phyloP scores from a whole-genome alignment of 257 asterid species.

The Fraxinus pennsylvanica region DNA sequence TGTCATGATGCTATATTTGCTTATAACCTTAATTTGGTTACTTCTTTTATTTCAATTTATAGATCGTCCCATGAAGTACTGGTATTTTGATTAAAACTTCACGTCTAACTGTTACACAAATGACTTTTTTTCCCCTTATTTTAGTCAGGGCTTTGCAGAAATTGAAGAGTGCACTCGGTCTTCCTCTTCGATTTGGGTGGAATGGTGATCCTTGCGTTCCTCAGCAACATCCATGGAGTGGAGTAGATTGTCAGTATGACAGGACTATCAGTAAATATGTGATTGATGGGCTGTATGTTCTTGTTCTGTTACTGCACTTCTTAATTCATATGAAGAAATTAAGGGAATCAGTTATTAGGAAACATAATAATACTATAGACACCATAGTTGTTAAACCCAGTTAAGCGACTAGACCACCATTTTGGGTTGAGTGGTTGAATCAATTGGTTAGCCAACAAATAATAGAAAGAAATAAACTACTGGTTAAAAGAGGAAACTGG shows the following conservation, averaged over 20 bases:
- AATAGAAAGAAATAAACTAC: constrained; percentile 14
- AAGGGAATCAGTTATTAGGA: not conserved
- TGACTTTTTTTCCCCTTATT: constrained; percentile 13
- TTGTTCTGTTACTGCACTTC: constrained; percentile 27
- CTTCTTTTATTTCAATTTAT: constrained; percentile 8
- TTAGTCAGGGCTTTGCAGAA: constrained; percentile 77
- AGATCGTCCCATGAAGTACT: not conserved
- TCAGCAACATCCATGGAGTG: constrained; percentile 97
- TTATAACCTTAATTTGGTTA: constrained; percentile 8
- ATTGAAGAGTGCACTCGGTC: constrained; percentile 77
- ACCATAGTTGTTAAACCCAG: not conserved
- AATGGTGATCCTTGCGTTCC: constrained; percentile 99
- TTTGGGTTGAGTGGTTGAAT: constrained; percentile 1
- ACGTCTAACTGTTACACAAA: not conserved
- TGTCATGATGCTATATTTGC: constrained; percentile 3
- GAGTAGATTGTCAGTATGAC: constrained; percentile 85
- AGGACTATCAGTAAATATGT: constrained; percentile 65
- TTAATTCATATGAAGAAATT: not conserved
- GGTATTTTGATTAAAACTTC: constrained; percentile 8
- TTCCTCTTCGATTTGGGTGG: constrained; percentile 98
- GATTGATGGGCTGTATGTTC: constrained; percentile 92
- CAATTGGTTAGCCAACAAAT: not conserved
- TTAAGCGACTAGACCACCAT: constrained; percentile 11
- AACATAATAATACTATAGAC: not conserved
- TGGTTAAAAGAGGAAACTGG: not conserved